Percentiles rank a stretch among this genome's conserved stretches.
Conservation (phyloP, 306 rosid genomes). For the Pyrus betulifolia region DNA sequence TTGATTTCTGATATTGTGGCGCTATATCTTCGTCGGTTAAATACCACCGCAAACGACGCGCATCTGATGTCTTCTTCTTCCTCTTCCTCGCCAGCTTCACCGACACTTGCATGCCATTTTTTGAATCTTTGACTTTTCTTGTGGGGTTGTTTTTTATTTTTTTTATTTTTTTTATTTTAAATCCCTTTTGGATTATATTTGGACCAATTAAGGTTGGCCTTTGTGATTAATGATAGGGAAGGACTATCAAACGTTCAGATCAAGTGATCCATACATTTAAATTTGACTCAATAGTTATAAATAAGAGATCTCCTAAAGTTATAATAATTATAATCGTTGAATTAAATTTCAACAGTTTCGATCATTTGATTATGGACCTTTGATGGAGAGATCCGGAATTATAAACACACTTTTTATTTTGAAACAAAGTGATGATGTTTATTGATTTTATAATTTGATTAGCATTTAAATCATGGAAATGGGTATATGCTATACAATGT, state of each 20-base stretch:
- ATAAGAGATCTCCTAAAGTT: no score
- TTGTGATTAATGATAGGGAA: neutral
- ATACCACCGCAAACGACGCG: constrained; percentile 8
- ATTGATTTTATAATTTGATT: no score
- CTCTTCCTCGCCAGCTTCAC: neutral
- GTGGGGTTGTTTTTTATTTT: neutral
- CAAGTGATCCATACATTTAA: no score
- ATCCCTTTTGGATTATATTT: neutral
- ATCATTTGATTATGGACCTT: no score
- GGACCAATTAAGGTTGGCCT: neutral
- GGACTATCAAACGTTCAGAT: no score
- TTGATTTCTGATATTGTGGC: neutral
- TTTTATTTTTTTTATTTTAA: neutral
- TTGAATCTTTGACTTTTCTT: neutral
- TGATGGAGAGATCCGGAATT: no score
- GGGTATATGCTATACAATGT: neutral
- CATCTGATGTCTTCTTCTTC: neutral
- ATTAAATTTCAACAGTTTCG: no score
- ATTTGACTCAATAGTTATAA: no score
- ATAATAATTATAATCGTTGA: no score
- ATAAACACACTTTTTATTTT: neutral
- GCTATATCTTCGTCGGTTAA: constrained; percentile 9
- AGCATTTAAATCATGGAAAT: neutral
- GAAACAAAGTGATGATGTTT: neutral
- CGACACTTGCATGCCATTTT: constrained; percentile 15